Evolutionary conservation across 2,329 filamentous ascomycete genomes (phyloP).

Genomic region (Penicillium sp.): DNA sequence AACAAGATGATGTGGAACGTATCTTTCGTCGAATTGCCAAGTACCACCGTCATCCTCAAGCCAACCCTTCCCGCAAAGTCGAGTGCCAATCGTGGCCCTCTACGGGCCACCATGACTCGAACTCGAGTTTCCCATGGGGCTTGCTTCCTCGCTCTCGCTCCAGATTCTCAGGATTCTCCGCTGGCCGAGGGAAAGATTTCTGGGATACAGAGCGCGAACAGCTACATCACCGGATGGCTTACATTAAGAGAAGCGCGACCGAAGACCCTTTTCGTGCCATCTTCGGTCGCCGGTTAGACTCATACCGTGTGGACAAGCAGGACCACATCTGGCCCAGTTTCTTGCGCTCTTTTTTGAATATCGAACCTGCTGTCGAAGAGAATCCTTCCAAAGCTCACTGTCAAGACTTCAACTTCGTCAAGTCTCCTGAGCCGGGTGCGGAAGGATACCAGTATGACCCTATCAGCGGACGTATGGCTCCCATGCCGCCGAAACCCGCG

Average conservation of each 20-base stretch:
- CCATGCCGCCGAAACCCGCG: conserved; percentile 7
- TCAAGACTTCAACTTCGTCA: conserved; percentile 6
- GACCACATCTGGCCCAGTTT: conserved; percentile 30
- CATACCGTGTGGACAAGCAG: conserved; percentile 20
- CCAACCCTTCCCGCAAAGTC: conserved; percentile 4
- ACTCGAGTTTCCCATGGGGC: conserved; percentile 1
- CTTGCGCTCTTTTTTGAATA: conserved; percentile 27
- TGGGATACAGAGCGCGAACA: conserved; percentile 24
- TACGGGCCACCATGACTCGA: conserved; percentile 3
- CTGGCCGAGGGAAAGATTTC: conserved; percentile 9
- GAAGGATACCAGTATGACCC: conserved; percentile 38
- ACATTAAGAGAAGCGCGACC: conserved; percentile 36
- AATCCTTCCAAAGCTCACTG: conserved; percentile 4
- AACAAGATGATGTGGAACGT: conserved; percentile 8
- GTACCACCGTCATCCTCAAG: conserved; percentile 9
- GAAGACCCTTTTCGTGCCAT: conserved; percentile 41
- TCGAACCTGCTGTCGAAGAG: conserved; percentile 1
- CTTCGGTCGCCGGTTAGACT: conserved; percentile 38
- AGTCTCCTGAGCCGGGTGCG: neutral
- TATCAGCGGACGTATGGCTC: conserved; percentile 43
- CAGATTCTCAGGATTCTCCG: conserved; percentile 6
- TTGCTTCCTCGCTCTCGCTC: conserved; percentile 10
- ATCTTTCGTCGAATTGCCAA: conserved; percentile 6
- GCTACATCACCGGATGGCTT: conserved; percentile 33
- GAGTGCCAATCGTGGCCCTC: conserved; percentile 7